A percentile compares a stretch with the other conserved stretches of the same genome.
These are phyloP conservation scores for Candida pseudoglaebosa DNA, from an alignment of 805 yeast genomes.

Conservation along the genomic window DNA sequence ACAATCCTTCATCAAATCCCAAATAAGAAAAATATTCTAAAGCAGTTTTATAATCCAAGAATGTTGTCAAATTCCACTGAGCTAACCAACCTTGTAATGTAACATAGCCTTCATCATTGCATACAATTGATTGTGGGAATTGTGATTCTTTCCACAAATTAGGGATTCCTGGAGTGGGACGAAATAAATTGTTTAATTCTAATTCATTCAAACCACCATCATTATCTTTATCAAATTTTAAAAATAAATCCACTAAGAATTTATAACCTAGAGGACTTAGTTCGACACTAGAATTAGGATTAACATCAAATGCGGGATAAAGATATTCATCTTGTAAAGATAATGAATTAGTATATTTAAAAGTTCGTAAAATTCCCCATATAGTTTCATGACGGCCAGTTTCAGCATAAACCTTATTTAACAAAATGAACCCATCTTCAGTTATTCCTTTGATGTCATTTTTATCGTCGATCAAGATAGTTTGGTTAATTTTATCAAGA, in stretches of 20 bases:
- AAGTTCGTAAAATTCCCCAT: slow-evolving; percentile 89
- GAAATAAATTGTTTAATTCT: slow-evolving; percentile 68
- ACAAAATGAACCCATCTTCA: slow-evolving; percentile 66
- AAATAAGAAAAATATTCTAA: slow-evolving; percentile 84
- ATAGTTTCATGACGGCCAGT: slow-evolving; percentile 94
- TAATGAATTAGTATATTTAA: slow-evolving; percentile 87
- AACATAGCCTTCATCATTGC: slow-evolving; percentile 85
- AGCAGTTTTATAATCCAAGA: slow-evolving; percentile 76
- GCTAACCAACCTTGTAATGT: slow-evolving; percentile 98
- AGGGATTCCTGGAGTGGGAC: slow-evolving; percentile 93
- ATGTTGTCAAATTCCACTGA: slow-evolving; percentile 97
- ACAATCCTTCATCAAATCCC: slow-evolving; percentile 66
- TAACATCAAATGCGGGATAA: slow-evolving; percentile 76
- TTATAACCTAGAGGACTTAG: slow-evolving; percentile 88
- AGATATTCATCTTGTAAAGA: slow-evolving; percentile 76
- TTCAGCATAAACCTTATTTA: slow-evolving; percentile 82
- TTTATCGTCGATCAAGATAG: slow-evolving; percentile 22
- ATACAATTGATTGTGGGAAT: slow-evolving; percentile 84
- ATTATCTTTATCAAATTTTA: slow-evolving; percentile 87
- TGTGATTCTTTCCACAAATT: slow-evolving; percentile 77
- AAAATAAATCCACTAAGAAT: slow-evolving; percentile 84
- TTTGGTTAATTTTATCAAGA: slow-evolving; percentile 26
- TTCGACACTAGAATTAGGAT: slow-evolving; percentile 77
- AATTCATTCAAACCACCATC: slow-evolving; percentile 87
- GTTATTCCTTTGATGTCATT: slow-evolving; percentile 53